A percentile compares a stretch with the other conserved stretches of the same genome.
These are phyloP conservation scores for Botryosphaeria dothidea DNA, from an alignment of 2,329 filamentous ascomycete species.

Conservation along the genomic window DNA sequence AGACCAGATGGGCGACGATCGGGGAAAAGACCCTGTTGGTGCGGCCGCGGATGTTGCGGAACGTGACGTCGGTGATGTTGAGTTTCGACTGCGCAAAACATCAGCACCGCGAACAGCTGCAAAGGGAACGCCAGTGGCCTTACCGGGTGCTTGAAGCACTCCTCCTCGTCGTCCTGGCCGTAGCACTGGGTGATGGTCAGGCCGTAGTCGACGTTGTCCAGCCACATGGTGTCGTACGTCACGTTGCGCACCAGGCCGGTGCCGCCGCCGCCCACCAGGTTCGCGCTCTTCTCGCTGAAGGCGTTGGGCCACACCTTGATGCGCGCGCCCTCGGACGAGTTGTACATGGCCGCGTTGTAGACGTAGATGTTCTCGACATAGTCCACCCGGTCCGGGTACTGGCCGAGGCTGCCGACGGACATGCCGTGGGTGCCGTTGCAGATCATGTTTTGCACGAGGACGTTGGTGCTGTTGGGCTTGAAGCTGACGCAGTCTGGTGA, in stretches of 20 bases:
- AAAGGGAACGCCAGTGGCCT: not conserved
- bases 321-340: constrained; percentile 61
- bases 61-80: constrained; percentile 56
- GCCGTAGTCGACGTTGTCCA: constrained; percentile 65
- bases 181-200: constrained; percentile 67
- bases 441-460: constrained; percentile 65
- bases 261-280: not conserved
- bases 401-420: constrained; percentile 68
- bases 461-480: constrained; percentile 71
- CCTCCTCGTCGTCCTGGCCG: constrained; percentile 60
- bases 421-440: constrained; percentile 74
- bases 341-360: constrained; percentile 39
- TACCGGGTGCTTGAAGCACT: constrained; percentile 9
- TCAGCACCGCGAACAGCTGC: constrained; percentile 25
- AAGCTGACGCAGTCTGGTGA: constrained; percentile 65
- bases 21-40: constrained; percentile 49
- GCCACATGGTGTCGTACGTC: constrained; percentile 63
- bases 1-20: constrained; percentile 45
- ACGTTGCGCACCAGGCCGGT: constrained; percentile 63
- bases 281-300: constrained; percentile 51
- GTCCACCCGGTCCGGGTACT: constrained; percentile 64
- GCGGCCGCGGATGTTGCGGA: constrained; percentile 58
- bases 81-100: constrained; percentile 52
- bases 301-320: constrained; percentile 73
- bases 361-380: constrained; percentile 66